Evolutionary conservation across 768 basidiomycete species (phyloP).

Genomic region (Suillus sp.): DNA sequence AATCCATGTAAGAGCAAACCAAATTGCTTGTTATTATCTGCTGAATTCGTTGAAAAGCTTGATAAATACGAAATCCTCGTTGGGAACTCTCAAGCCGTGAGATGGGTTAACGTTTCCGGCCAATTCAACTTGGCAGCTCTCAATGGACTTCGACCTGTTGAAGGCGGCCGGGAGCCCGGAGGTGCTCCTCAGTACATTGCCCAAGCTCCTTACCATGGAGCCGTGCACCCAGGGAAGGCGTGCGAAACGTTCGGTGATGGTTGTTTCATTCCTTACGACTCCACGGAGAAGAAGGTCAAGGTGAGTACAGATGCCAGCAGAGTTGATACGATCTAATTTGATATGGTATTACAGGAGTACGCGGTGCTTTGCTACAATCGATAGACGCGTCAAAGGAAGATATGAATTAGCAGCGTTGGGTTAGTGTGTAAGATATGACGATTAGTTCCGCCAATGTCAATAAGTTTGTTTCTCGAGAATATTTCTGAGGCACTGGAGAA

Average conservation of each 20-base stretch:
- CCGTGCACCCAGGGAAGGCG: constrained; percentile 66
- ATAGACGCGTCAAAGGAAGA: not conserved
- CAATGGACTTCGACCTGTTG: constrained; percentile 51
- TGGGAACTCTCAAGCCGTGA: constrained; percentile 56
- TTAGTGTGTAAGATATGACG: not conserved
- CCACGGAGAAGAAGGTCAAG: constrained; percentile 52
- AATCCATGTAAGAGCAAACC: constrained; percentile 48
- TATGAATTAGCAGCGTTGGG: not conserved
- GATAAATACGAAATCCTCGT: constrained; percentile 71
- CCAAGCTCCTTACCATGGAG: constrained; percentile 53
- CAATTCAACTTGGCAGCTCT: constrained; percentile 46
- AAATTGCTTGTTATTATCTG: not conserved
- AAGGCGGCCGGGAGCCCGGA: constrained; percentile 66
- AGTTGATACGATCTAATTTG: not conserved
- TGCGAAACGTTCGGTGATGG: constrained; percentile 51
- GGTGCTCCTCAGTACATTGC: constrained; percentile 64
- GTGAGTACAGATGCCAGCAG: constrained; percentile 33
- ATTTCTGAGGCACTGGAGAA: not conserved
- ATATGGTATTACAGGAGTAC: constrained; percentile 36
- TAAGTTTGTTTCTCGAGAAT: not conserved
- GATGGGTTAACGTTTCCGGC: constrained; percentile 57
- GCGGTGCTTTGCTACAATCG: constrained; percentile 42
- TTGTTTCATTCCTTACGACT: constrained; percentile 59
- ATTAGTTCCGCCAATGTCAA: constrained; percentile 6
- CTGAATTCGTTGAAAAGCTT: constrained; percentile 41